Conservation (phyloP, 768 basidiomycete species). For the Boletus rufocinnamomeus region DNA sequence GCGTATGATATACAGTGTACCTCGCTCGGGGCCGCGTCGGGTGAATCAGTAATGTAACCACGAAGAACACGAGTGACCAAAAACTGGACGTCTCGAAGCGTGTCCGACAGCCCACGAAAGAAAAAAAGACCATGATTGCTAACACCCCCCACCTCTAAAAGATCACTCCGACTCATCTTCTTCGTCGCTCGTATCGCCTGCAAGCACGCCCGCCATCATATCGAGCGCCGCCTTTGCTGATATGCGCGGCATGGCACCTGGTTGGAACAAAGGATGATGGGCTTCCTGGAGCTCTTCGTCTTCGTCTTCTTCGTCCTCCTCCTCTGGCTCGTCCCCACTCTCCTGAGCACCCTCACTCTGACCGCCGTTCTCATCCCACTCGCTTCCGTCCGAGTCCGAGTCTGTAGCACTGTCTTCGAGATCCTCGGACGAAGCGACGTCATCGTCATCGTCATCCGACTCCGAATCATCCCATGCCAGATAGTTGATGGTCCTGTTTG, state of each 20-base stretch:
- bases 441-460: conserved; percentile 39
- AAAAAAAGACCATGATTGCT: too few relatives aligned
- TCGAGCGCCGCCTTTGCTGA: conserved; percentile 65
- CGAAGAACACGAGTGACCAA: too few relatives aligned
- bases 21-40: too few relatives aligned
- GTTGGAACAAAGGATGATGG: conserved; percentile 62
- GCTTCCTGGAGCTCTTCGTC: conserved; percentile 52
- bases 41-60: too few relatives aligned
- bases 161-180: conserved; percentile 54
- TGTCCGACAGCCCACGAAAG: too few relatives aligned
- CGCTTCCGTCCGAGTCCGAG: conserved; percentile 39
- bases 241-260: conserved; percentile 70
- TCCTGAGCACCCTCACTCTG: too few relatives aligned
- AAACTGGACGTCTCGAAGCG: too few relatives aligned
- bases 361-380: conserved; percentile 32
- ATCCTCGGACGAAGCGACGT: conserved; percentile 40
- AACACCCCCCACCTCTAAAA: background rate
- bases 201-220: conserved; percentile 62
- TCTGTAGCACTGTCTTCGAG: conserved; percentile 43
- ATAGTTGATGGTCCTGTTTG: conserved; percentile 24
- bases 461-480: conserved; percentile 38
- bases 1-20: too few relatives aligned
- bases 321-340: too few relatives aligned
- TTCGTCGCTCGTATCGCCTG: conserved; percentile 36
- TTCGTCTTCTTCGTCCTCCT: too few relatives aligned